Percentiles rank a stretch among this genome's conserved stretches.
These are phyloP conservation scores for Heliosperma pusillum DNA, from an alignment of 148 eudicot species.

Conservation along the genomic window DNA sequence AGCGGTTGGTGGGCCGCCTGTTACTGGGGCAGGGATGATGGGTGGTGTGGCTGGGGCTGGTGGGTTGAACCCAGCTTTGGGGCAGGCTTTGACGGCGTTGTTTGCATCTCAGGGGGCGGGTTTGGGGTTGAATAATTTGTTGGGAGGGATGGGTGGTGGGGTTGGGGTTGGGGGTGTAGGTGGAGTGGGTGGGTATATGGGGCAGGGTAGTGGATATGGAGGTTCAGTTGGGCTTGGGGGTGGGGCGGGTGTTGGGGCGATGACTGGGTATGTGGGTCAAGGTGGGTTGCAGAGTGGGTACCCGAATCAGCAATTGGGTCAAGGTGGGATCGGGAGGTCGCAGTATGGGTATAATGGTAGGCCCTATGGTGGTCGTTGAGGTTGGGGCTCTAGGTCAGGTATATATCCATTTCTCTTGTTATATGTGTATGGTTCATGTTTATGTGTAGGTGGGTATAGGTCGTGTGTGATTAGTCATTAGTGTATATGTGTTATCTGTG, in stretches of 20 bases:
- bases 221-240: not conserved
- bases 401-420: not conserved
- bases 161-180: slow-evolving; percentile 11
- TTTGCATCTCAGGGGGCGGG: slow-evolving; percentile 80
- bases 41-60: slow-evolving; percentile 34
- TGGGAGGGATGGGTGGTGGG: slow-evolving; percentile 54
- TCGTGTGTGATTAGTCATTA: no score
- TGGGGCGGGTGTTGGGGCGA: slow-evolving; percentile 25
- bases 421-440: not conserved
- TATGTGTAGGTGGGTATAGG: not conserved
- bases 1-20: slow-evolving; percentile 28
- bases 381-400: slow-evolving; percentile 23
- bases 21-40: slow-evolving; percentile 13
- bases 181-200: slow-evolving; percentile 13
- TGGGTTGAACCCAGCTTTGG: slow-evolving; percentile 60
- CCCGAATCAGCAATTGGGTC: slow-evolving; percentile 46
- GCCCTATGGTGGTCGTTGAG: slow-evolving; percentile 73
- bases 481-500: not conserved
- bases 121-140: slow-evolving; percentile 58
- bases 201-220: slow-evolving; percentile 39
- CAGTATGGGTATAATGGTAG: slow-evolving; percentile 48
- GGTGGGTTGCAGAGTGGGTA: slow-evolving; percentile 27
- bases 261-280: not conserved
- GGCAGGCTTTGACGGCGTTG: slow-evolving; percentile 80
- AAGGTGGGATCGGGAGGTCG: slow-evolving; percentile 56